These are phyloP conservation scores for Ganoderma leucocontextum DNA, from an alignment of 1,284 basidiomycete species.

Conservation along the genomic window DNA sequence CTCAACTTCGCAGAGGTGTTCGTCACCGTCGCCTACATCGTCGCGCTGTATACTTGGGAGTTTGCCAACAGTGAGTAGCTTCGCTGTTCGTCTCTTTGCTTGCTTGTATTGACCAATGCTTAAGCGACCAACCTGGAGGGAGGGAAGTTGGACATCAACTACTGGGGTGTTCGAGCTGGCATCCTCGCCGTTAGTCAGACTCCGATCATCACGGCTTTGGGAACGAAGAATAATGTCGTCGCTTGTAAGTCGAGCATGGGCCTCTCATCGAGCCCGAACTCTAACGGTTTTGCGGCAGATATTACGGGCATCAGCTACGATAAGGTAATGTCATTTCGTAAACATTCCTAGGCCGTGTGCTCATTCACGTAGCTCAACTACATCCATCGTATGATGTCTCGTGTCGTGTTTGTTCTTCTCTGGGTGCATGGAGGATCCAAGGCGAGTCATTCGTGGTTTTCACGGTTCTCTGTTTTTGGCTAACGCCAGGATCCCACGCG, in stretches of 20 bases:
- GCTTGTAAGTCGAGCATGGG: conserved; percentile 51
- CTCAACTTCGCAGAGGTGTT: conserved; percentile 58
- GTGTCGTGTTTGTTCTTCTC: conserved; percentile 55
- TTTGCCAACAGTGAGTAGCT: conserved; percentile 56
- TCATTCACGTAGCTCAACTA: conserved; percentile 51
- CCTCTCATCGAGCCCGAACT: neutral
- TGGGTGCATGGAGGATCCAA: conserved; percentile 58
- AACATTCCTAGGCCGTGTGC: neutral
- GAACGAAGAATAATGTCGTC: conserved; percentile 70
- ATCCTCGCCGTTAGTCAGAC: conserved; percentile 62
- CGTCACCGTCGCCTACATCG: conserved; percentile 54
- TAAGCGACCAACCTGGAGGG: conserved; percentile 49
- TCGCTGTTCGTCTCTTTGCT: neutral
- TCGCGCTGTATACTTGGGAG: conserved; percentile 55
- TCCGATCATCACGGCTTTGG: conserved; percentile 68
- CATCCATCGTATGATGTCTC: conserved; percentile 60
- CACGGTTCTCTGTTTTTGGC: neutral
- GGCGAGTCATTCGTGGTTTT: conserved; percentile 40
- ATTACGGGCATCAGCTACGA: conserved; percentile 68
- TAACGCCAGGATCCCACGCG: conserved; percentile 4
- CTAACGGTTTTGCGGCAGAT: conserved; percentile 43
- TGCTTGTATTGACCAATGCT: conserved; percentile 1
- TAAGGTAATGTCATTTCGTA: conserved; percentile 45
- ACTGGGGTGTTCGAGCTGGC: conserved; percentile 59
- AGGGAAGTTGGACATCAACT: conserved; percentile 45